These are phyloP conservation scores for Wallacemonas sp. DNA, from an alignment of 208 protist species.

Conservation along the genomic window DNA sequence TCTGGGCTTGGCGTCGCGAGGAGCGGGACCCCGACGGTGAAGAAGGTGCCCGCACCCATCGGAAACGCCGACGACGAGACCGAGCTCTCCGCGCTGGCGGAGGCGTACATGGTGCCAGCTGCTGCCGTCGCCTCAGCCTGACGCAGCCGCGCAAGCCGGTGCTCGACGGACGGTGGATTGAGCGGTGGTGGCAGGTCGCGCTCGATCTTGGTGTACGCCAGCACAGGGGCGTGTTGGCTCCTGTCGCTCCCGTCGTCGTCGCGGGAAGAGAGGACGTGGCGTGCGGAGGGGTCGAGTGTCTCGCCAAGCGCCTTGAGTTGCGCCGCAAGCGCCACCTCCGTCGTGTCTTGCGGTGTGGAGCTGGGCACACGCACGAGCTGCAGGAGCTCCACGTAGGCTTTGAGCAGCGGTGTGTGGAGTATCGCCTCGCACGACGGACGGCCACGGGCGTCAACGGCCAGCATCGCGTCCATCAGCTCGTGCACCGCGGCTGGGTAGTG, in stretches of 20 bases:
- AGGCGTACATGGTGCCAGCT: constrained; percentile 23
- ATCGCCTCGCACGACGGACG: constrained; percentile 74
- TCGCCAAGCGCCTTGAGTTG: constrained; percentile 38
- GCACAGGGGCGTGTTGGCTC: neutral
- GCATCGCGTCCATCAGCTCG: constrained; percentile 63
- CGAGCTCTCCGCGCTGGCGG: constrained; percentile 18
- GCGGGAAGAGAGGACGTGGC: neutral
- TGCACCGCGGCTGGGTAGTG: constrained; percentile 67
- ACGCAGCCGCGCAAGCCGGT: constrained; percentile 23
- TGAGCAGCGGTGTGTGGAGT: constrained; percentile 52
- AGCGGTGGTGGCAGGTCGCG: constrained; percentile 23
- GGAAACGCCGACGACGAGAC: constrained; percentile 19
- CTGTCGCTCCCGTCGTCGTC: too few species aligned
- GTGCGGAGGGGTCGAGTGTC: constrained; percentile 2
- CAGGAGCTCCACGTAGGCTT: constrained; percentile 47
- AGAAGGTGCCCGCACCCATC: constrained; percentile 19
- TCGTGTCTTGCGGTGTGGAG: constrained; percentile 23
- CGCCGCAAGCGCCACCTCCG: constrained; percentile 30
- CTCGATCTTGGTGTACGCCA: constrained; percentile 37
- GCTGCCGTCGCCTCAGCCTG: constrained; percentile 16
- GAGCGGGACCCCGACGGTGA: constrained; percentile 14
- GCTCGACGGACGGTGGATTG: constrained; percentile 49
- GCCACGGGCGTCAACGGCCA: constrained; percentile 44
- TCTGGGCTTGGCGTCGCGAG: constrained; percentile 3
- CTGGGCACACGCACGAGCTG: constrained; percentile 27